These are phyloP conservation scores for Rubia occidens DNA, from an alignment of 305 asterid species.

Conservation along the genomic window DNA sequence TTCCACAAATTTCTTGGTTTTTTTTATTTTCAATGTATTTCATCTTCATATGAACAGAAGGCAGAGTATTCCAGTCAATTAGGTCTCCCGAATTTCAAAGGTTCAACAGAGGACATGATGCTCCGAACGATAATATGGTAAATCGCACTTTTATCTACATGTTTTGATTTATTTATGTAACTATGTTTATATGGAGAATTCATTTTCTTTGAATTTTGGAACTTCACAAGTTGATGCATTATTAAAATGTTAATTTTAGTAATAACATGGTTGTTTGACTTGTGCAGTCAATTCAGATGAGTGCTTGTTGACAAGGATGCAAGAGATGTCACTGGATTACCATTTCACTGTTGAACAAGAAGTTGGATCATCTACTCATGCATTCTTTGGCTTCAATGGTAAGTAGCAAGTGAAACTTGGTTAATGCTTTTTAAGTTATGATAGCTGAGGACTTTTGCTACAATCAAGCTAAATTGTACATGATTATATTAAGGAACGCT, in stretches of 20 bases:
- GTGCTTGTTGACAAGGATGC: slow-evolving; percentile 89
- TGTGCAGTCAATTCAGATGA: slow-evolving; percentile 78
- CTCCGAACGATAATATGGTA: no score
- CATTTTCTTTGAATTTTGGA: no score
- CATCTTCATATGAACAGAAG: background rate
- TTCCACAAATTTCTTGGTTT: background rate
- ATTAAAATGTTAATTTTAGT: background rate
- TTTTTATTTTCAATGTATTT: background rate
- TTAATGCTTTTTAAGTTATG: background rate
- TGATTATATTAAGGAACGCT: background rate
- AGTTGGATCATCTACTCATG: slow-evolving; percentile 95
- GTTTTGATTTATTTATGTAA: no score
- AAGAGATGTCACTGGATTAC: slow-evolving; percentile 89
- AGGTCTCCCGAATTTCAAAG: no score
- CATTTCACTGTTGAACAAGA: slow-evolving; percentile 94
- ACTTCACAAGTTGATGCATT: no score
- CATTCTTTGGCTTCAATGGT: slow-evolving; percentile 93
- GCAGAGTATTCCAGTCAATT: no score
- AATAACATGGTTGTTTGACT: background rate
- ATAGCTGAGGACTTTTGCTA: slow-evolving; percentile 1
- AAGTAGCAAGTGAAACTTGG: background rate
- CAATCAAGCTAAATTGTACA: slow-evolving; percentile 20
- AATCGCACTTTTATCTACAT: no score
- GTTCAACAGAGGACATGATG: no score
- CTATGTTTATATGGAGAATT: no score